A percentile compares a stretch with the other conserved stretches of the same genome.
Evolutionary conservation across 2,329 filamentous ascomycete genomes (phyloP).

Genomic region (Clarireedia sp.): DNA sequence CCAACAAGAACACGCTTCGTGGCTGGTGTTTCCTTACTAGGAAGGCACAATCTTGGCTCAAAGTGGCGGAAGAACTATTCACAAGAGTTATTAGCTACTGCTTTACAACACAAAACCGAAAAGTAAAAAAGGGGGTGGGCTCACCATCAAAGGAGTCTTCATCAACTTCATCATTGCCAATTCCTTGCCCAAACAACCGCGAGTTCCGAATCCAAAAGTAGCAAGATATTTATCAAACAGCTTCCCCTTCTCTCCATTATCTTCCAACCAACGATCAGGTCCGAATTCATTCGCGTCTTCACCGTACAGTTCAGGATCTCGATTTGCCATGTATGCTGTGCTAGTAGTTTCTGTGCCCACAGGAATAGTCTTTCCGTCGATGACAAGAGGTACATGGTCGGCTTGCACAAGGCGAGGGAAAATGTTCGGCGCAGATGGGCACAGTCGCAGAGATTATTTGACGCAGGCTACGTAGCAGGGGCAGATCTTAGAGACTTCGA

Average conservation of each 20-base stretch:
- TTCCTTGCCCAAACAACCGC: conserved; percentile 6
- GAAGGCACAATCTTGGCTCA: neutral
- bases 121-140: neutral
- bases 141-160: conserved; percentile 7
- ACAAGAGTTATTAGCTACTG: neutral
- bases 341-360: conserved; percentile 2
- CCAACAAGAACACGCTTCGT: conserved; percentile 5
- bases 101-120: neutral
- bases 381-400: neutral
- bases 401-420: conserved; percentile 3
- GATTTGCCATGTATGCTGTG: conserved; percentile 5
- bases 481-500: conserved; percentile 1
- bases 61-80: conserved; percentile 5
- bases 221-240: conserved; percentile 6
- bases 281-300: conserved; percentile 5
- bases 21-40: conserved; percentile 4
- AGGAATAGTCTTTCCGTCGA: conserved; percentile 3
- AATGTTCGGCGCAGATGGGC: conserved; percentile 3
- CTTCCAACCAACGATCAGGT: conserved; percentile 6
- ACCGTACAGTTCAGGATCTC: conserved; percentile 2
- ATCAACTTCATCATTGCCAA: conserved; percentile 4
- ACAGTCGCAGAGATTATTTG: conserved; percentile 3
- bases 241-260: conserved; percentile 1
- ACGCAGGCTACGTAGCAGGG: conserved; percentile 8
- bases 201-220: conserved; percentile 7